Percentiles rank a stretch among this genome's conserved stretches.
phyloP scores from a whole-genome alignment of 2,329 filamentous ascomycete genomes.

The Pseudopithomyces maydicus region DNA sequence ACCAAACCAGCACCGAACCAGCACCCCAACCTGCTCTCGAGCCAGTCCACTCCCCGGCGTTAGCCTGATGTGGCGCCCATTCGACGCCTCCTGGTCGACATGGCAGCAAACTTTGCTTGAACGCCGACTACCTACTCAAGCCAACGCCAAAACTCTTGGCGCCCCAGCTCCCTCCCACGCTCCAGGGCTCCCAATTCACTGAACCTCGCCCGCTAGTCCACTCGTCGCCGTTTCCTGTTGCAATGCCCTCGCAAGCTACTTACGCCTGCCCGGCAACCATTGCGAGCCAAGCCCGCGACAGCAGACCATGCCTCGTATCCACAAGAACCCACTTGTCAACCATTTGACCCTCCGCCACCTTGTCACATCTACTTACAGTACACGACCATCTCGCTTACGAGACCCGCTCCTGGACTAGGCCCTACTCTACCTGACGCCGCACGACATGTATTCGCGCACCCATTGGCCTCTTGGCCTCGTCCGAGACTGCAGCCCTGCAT shows the following conservation, averaged over 20 bases:
- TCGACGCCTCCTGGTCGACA: neutral
- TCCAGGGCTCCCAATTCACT: too few relatives aligned
- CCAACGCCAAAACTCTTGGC: conserved; percentile 5
- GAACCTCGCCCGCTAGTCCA: too few relatives aligned
- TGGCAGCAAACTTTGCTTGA: conserved; percentile 6
- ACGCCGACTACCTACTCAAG: conserved; percentile 18
- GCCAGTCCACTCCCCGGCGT: neutral
- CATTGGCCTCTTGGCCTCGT: neutral
- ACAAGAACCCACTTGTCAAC: neutral
- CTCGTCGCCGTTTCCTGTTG: too few relatives aligned
- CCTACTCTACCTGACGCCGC: conserved; percentile 2
- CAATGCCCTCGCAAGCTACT: neutral
- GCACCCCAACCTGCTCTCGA: neutral
- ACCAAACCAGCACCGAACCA: too few relatives aligned
- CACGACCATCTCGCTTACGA: conserved; percentile 4
- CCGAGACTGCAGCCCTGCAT: neutral
- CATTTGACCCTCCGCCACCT: neutral
- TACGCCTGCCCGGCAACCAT: conserved; percentile 10
- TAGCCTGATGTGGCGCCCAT: conserved; percentile 6
- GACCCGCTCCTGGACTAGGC: neutral
- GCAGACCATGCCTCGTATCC: neutral
- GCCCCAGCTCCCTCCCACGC: neutral
- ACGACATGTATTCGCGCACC: conserved; percentile 2
- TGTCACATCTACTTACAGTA: neutral
- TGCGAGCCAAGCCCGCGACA: conserved; percentile 3